phyloP scores from a whole-genome alignment of 257 asterid species.

The Fraxinus pennsylvanica region DNA sequence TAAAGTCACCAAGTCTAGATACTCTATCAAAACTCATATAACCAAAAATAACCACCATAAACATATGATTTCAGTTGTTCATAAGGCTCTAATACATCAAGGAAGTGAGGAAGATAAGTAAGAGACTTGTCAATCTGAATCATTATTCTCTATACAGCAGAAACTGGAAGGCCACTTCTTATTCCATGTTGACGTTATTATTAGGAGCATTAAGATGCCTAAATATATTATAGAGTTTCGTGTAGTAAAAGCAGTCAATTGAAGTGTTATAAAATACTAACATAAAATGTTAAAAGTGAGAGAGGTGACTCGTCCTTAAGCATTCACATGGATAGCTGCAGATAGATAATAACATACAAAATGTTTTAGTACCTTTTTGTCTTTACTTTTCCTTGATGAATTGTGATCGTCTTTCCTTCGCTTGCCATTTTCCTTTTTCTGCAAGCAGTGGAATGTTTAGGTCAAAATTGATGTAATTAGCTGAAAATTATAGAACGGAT shows the following conservation, averaged over 20 bases:
- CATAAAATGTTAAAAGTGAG: too few species aligned
- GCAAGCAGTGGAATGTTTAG: constrained; percentile 32
- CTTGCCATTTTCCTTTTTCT: constrained; percentile 90
- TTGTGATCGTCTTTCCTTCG: constrained; percentile 82
- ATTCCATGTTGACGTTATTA: neutral
- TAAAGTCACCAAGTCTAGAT: neutral
- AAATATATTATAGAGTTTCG: too few species aligned
- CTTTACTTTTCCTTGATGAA: constrained; percentile 66
- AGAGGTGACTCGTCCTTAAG: neutral
- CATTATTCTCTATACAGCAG: neutral
- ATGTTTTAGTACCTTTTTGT: constrained; percentile 63
- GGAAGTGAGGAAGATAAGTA: neutral
- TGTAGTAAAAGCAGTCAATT: too few species aligned
- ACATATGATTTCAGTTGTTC: neutral
- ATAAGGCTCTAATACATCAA: neutral
- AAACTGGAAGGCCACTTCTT: neutral
- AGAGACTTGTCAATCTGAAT: neutral
- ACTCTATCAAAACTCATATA: neutral
- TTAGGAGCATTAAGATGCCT: neutral
- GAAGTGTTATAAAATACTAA: too few species aligned
- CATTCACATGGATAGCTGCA: neutral
- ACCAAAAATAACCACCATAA: neutral
- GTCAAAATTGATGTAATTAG: constrained; percentile 24
- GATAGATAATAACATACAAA: constrained; percentile 16
- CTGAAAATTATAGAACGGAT: constrained; percentile 7